These are phyloP conservation scores for Diplotaxis tenuifolia DNA, from an alignment of 345 rosid species.

Conservation along the genomic window DNA sequence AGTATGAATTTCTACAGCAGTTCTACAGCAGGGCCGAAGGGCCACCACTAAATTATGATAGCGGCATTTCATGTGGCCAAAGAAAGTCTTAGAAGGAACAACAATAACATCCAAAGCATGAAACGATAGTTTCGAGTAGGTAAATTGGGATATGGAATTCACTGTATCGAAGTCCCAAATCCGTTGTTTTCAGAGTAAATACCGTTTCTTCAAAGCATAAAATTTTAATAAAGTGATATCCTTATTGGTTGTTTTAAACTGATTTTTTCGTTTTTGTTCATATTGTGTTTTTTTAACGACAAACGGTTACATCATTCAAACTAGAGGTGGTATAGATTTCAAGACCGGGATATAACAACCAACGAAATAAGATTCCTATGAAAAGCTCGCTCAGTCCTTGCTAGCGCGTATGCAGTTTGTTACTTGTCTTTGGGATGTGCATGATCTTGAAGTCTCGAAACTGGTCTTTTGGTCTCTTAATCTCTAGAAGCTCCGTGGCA, in stretches of 20 bases:
- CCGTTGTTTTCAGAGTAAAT: slow-evolving; percentile 75
- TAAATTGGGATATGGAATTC: slow-evolving; percentile 96
- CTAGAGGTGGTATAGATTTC: no score
- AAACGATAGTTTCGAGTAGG: slow-evolving; percentile 69
- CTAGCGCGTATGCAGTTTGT: no score
- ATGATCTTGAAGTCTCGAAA: no score
- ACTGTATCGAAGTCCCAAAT: slow-evolving; percentile 92
- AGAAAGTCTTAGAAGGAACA: slow-evolving; percentile 71
- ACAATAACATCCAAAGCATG: slow-evolving; percentile 67
- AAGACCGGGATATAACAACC: no score
- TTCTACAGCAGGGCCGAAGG: slow-evolving; percentile 92
- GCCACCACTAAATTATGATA: slow-evolving; percentile 73
- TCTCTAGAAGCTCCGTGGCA: no score
- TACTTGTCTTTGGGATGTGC: no score
- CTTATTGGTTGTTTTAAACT: neutral
- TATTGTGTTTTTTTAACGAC: no score
- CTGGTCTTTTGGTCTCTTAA: no score
- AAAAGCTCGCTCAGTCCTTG: no score
- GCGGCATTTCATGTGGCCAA: slow-evolving; percentile 64
- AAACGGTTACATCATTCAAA: no score
- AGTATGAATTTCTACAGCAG: no score
- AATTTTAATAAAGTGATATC: slow-evolving; percentile 47
- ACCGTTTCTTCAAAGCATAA: slow-evolving; percentile 75
- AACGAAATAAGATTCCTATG: no score
- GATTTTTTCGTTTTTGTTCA: neutral